Conservation (phyloP, 225 moss, liverwort and hornwort genomes). For the Sphagnum tenellum region DNA sequence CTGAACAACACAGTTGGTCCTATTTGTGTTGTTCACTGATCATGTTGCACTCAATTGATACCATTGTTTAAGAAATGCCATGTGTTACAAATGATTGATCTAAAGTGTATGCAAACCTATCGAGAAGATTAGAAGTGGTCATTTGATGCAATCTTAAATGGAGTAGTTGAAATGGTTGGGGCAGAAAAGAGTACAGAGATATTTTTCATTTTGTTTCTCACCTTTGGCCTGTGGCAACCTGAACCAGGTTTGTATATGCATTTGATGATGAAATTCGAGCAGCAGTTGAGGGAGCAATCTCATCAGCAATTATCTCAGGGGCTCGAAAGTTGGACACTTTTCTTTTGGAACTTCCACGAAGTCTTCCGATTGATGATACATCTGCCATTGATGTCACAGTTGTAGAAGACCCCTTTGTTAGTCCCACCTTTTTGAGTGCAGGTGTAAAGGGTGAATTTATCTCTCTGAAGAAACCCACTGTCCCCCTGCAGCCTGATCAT, state of each 20-base stretch:
- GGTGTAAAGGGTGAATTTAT: conserved; percentile 73
- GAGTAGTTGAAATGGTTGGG: no score
- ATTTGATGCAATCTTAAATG: no score
- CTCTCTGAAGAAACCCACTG: conserved; percentile 25
- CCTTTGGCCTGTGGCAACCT: background rate
- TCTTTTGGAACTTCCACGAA: conserved; percentile 58
- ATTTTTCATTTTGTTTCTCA: background rate
- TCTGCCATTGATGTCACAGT: conserved; percentile 85
- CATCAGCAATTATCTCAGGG: conserved; percentile 41
- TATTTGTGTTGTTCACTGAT: no score
- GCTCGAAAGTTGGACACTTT: conserved; percentile 53
- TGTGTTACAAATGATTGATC: no score
- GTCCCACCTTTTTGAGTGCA: conserved; percentile 61
- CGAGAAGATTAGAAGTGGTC: no score
- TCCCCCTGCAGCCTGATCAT: conserved; percentile 49
- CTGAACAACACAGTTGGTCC: no score
- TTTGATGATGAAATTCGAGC: conserved; percentile 76
- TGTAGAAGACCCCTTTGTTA: conserved; percentile 63
- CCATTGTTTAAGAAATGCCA: no score
- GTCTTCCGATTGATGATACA: conserved; percentile 63
- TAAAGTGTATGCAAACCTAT: no score
- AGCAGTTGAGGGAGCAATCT: conserved; percentile 57
- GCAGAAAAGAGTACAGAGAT: no score
- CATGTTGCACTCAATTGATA: no score
- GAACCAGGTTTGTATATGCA: conserved; percentile 77